A percentile compares a stretch with the other conserved stretches of the same genome.
phyloP scores from a whole-genome alignment of 192 early-diverging fungal species.

The Entrophospora sp. region DNA sequence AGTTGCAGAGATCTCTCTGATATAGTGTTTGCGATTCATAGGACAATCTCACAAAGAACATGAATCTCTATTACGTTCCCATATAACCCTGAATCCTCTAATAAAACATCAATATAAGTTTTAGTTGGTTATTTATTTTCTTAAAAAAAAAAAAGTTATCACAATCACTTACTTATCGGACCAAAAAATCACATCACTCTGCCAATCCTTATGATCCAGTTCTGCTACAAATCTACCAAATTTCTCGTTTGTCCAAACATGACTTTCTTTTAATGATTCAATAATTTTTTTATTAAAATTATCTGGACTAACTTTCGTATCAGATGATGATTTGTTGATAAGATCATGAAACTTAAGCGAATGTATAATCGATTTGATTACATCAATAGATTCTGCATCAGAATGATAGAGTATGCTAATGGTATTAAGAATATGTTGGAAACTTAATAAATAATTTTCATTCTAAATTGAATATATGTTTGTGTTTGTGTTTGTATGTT shows the following conservation, averaged over 20 bases:
- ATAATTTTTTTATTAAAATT: background rate
- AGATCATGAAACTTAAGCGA: conserved; percentile 36
- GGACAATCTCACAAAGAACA: no score
- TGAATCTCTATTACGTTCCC: background rate
- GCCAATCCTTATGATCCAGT: conserved; percentile 45
- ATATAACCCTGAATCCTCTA: background rate
- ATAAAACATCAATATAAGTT: background rate
- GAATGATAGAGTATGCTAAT: conserved; percentile 42
- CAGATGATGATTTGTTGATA: background rate
- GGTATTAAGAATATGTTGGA: conserved; percentile 23
- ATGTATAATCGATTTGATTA: conserved; percentile 53
- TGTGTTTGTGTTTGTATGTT: no score
- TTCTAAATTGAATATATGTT: conserved; percentile 23
- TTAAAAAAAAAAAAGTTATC: background rate
- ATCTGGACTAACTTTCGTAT: background rate
- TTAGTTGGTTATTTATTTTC: background rate
- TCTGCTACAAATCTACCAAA: conserved; percentile 43
- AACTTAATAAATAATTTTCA: conserved; percentile 54
- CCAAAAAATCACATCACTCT: conserved; percentile 54
- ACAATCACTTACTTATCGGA: conserved; percentile 26
- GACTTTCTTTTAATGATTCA: conserved; percentile 25
- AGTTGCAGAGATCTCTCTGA: no score
- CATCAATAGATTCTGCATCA: conserved; percentile 43
- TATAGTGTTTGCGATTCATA: no score
- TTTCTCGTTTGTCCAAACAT: conserved; percentile 38